Evolutionary conservation across 768 basidiomycete genomes (phyloP).

Genomic region (Nidularia sp.): DNA sequence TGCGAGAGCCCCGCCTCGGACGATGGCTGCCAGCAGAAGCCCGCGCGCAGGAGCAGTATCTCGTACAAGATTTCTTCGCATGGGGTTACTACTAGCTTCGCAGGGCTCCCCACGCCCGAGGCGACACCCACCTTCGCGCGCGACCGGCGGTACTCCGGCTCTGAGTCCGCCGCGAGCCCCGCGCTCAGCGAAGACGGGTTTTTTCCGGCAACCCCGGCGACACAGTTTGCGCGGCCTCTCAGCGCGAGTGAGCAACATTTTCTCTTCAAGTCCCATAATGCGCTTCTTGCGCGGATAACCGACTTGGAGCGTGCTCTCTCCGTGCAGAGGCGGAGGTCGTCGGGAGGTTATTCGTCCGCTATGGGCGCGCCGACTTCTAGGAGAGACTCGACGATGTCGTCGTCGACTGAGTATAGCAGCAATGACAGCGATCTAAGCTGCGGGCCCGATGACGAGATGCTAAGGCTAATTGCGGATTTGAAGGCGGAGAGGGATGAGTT

Average conservation of each 20-base stretch:
- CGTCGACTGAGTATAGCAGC: constrained; percentile 23
- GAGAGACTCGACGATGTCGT: constrained; percentile 48
- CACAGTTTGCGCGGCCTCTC: constrained; percentile 39
- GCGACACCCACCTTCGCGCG: constrained; percentile 56
- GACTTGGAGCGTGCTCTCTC: constrained; percentile 73
- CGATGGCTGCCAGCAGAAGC: constrained; percentile 25
- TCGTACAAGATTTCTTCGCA: constrained; percentile 60
- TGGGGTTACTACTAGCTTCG: constrained; percentile 23
- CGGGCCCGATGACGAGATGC: constrained; percentile 75
- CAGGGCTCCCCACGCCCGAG: constrained; percentile 68
- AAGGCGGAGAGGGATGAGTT: constrained; percentile 89
- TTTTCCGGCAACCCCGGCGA: constrained; percentile 32
- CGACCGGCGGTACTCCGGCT: constrained; percentile 29
- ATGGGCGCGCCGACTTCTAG: constrained; percentile 32
- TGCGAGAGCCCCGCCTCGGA: constrained; percentile 19
- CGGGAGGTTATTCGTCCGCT: constrained; percentile 23
- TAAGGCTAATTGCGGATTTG: constrained; percentile 69
- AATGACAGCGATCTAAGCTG: constrained; percentile 25
- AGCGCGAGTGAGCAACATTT: constrained; percentile 79
- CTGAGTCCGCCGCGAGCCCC: constrained; percentile 13
- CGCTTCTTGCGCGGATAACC: constrained; percentile 77
- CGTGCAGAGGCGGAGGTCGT: constrained; percentile 28
- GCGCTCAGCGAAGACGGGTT: constrained; percentile 36
- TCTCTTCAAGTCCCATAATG: constrained; percentile 80
- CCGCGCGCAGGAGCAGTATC: constrained; percentile 63